Percentiles rank a stretch among this genome's conserved stretches.
Evolutionary conservation across 257 asterid species (phyloP).

Genomic region (Solanum rostratum): DNA sequence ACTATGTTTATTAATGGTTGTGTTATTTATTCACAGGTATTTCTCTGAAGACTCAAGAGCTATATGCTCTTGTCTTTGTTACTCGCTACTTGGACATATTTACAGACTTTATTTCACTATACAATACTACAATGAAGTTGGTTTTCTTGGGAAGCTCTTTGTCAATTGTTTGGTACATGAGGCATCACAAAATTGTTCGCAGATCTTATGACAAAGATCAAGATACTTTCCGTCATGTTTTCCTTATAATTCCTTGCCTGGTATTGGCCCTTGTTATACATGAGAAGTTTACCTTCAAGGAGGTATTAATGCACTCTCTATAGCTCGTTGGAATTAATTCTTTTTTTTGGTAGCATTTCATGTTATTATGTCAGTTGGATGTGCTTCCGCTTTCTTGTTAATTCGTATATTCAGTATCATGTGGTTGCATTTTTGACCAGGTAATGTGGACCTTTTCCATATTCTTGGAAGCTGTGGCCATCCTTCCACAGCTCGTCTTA

Average conservation of each 20-base stretch:
- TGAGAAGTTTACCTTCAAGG: slow-evolving; percentile 58
- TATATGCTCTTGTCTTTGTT: slow-evolving; percentile 67
- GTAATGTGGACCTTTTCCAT: slow-evolving; percentile 79
- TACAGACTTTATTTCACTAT: slow-evolving; percentile 58
- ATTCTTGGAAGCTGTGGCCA: slow-evolving; percentile 83
- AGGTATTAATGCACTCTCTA: slow-evolving; percentile 29
- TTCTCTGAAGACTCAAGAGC: slow-evolving; percentile 84
- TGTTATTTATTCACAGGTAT: slow-evolving; percentile 36
- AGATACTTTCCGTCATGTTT: slow-evolving; percentile 75
- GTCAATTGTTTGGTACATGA: slow-evolving; percentile 81
- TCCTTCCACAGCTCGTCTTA: slow-evolving; percentile 79
- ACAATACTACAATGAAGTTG: slow-evolving; percentile 68
- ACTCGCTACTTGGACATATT: slow-evolving; percentile 83
- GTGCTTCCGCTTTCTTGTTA: neutral
- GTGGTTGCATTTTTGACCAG: slow-evolving; percentile 17
- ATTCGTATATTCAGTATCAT: neutral
- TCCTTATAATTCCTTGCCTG: slow-evolving; percentile 63
- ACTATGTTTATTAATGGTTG: slow-evolving; percentile 3
- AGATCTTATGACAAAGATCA: slow-evolving; percentile 86
- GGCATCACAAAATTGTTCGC: slow-evolving; percentile 70
- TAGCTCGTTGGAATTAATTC: neutral
- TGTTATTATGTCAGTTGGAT: neutral
- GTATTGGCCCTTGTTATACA: slow-evolving; percentile 50
- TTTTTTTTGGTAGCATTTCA: neutral
- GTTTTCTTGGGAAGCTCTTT: slow-evolving; percentile 81